These are phyloP conservation scores for Colletotrichum higginsianum DNA, from an alignment of 2,329 filamentous ascomycete species.

Conservation along the genomic window DNA sequence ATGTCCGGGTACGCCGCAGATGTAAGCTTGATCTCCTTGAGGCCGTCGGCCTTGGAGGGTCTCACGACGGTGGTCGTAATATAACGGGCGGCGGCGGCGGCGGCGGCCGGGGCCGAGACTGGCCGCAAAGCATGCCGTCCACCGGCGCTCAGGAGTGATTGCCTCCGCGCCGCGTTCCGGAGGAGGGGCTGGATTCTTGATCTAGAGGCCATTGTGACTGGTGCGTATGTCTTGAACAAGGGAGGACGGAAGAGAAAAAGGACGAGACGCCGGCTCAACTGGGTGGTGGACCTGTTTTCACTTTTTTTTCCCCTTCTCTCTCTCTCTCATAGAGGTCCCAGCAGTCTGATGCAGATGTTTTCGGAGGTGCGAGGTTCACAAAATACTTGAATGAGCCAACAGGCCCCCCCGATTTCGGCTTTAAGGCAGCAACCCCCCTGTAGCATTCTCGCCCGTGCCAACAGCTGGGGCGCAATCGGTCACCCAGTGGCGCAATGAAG, in stretches of 20 bases:
- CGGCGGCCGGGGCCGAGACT: slow-evolving; percentile 28
- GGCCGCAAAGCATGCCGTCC: slow-evolving; percentile 34
- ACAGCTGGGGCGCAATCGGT: slow-evolving; percentile 18
- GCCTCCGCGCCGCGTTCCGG: slow-evolving; percentile 42
- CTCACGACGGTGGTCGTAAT: slow-evolving; percentile 39
- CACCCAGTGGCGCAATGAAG: slow-evolving; percentile 16
- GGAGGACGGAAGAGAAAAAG: background rate
- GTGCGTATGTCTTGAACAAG: slow-evolving; percentile 6
- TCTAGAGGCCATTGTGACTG: slow-evolving; percentile 43
- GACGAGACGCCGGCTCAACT: slow-evolving; percentile 3
- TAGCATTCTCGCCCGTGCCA: background rate
- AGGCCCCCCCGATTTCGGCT: slow-evolving; percentile 36
- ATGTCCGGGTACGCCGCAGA: slow-evolving; percentile 88
- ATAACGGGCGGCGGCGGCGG: slow-evolving; percentile 28
- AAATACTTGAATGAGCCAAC: slow-evolving; percentile 14
- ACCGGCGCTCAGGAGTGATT: slow-evolving; percentile 35
- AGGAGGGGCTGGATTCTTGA: slow-evolving; percentile 43
- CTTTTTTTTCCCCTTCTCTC: background rate
- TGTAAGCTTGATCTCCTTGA: slow-evolving; percentile 75
- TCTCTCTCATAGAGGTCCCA: background rate
- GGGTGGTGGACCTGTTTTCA: slow-evolving; percentile 4
- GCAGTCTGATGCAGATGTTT: slow-evolving; percentile 2
- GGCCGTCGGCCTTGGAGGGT: slow-evolving; percentile 23
- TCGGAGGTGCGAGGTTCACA: slow-evolving; percentile 24
- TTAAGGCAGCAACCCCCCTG: slow-evolving; percentile 27